Evolutionary conservation across 2,329 filamentous ascomycete species (phyloP).

Genomic region (Mycocentrospora acerina): DNA sequence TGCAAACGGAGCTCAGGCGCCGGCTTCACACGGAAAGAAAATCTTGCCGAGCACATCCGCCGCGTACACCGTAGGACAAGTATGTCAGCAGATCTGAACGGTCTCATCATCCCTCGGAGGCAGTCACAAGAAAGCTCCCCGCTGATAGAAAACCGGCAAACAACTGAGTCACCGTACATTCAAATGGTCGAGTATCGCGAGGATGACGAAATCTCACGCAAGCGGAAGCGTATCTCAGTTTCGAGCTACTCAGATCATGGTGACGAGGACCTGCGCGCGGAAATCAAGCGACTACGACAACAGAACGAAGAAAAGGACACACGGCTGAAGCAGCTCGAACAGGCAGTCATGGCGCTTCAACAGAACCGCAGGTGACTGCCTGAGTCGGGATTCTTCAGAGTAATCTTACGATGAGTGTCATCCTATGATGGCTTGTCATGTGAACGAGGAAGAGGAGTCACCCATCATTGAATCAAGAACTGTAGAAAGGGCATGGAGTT

Average conservation of each 20-base stretch:
- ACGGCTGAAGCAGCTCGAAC: slow-evolving; percentile 38
- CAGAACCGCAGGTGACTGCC: slow-evolving; percentile 21
- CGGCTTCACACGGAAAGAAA: slow-evolving; percentile 91
- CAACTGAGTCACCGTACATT: slow-evolving; percentile 28
- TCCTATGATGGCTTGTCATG: too few species aligned
- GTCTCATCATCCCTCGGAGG: slow-evolving; percentile 32
- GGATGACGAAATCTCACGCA: slow-evolving; percentile 28
- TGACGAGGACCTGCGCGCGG: slow-evolving; percentile 39
- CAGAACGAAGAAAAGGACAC: slow-evolving; percentile 47
- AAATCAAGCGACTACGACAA: slow-evolving; percentile 44
- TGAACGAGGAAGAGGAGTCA: too few species aligned
- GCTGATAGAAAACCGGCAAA: slow-evolving; percentile 22
- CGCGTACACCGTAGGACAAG: slow-evolving; percentile 67
- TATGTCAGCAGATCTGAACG: slow-evolving; percentile 38
- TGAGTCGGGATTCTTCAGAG: background rate
- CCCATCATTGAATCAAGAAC: too few species aligned
- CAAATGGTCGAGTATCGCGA: slow-evolving; percentile 24
- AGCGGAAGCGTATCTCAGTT: slow-evolving; percentile 38
- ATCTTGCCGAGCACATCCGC: slow-evolving; percentile 88
- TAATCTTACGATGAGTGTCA: background rate
- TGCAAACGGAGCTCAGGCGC: slow-evolving; percentile 89
- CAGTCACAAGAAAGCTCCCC: slow-evolving; percentile 19
- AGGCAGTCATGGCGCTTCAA: slow-evolving; percentile 38
- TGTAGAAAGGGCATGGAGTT: too few species aligned
- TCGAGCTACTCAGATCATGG: slow-evolving; percentile 23